phyloP scores from a whole-genome alignment of 192 early-diverging fungal genomes.

The Pilaira anomala region DNA sequence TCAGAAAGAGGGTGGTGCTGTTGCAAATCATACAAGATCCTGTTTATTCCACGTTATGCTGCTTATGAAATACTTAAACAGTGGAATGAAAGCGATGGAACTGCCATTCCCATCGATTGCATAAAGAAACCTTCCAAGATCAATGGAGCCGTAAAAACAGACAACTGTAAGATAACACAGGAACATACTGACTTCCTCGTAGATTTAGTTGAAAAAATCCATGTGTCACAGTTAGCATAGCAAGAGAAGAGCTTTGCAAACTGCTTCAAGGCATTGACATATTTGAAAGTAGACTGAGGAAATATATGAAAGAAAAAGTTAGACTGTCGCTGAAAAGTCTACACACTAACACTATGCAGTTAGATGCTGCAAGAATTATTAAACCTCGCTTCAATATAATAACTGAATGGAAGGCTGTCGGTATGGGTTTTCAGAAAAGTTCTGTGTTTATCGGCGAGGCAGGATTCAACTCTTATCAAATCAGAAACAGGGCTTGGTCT shows the following conservation, averaged over 20 bases:
- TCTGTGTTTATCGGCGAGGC: constrained; percentile 24
- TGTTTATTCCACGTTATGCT: constrained; percentile 1
- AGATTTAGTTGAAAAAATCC: constrained; percentile 10
- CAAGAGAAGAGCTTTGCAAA: too few relatives aligned
- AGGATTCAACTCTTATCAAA: constrained; percentile 9
- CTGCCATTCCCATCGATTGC: too few relatives aligned
- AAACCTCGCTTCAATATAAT: constrained; percentile 2
- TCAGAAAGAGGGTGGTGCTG: constrained; percentile 9
- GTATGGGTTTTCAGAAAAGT: neutral
- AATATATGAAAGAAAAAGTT: too few relatives aligned
- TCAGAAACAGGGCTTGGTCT: constrained; percentile 6
- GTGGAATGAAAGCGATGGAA: too few relatives aligned
- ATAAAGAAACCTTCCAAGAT: too few relatives aligned
- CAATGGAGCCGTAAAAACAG: too few relatives aligned
- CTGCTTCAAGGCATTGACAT: too few relatives aligned
- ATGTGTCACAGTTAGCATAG: neutral
- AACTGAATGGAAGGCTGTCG: constrained; percentile 8
- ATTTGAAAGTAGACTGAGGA: too few relatives aligned
- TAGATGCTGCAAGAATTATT: constrained; percentile 1
- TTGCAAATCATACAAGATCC: neutral
- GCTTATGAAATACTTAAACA: constrained; percentile 8
- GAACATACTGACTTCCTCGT: constrained; percentile 7
- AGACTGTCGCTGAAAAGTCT: neutral
- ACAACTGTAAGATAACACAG: neutral
- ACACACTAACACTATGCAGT: neutral